Conservation (phyloP, 176 grass and related monocot species). For the Avena insularis region DNA sequence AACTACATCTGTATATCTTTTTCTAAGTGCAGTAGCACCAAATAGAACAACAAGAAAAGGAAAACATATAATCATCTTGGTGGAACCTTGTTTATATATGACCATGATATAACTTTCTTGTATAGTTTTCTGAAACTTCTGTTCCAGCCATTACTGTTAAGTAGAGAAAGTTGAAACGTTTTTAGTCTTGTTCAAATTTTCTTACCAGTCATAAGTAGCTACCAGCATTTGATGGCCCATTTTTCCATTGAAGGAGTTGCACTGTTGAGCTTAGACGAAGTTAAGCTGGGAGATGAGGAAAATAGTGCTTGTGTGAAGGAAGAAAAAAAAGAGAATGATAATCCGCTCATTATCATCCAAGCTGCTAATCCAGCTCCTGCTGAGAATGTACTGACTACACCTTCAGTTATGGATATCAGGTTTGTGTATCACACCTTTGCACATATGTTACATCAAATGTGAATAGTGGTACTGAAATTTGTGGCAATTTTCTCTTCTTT, state of each 20-base stretch:
- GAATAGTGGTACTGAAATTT: constrained; percentile 35
- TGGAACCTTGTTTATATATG: constrained; percentile 20
- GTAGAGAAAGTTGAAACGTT: background rate
- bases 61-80: constrained; percentile 7
- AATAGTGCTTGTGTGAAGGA: constrained; percentile 55
- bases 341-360: constrained; percentile 53
- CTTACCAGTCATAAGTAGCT: constrained; percentile 1
- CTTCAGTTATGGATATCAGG: constrained; percentile 61
- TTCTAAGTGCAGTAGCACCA: constrained; percentile 22
- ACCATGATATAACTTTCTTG: constrained; percentile 32
- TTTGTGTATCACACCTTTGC: constrained; percentile 43
- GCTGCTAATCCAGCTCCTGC: constrained; percentile 46
- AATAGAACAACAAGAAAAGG: constrained; percentile 7
- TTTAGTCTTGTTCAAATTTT: background rate
- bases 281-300: constrained; percentile 59
- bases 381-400: constrained; percentile 66
- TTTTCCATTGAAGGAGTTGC: constrained; percentile 52
- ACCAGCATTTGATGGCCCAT: constrained; percentile 12
- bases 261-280: constrained; percentile 52
- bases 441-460: constrained; percentile 37
- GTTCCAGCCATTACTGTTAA: background rate
- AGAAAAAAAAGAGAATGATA: constrained; percentile 55
- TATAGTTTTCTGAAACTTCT: constrained; percentile 16
- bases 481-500: constrained; percentile 22
- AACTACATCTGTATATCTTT: background rate